A percentile compares a stretch with the other conserved stretches of the same genome.
Evolutionary conservation across 164 flowering plant genomes (phyloP).

Genomic region (Stephania japonica): DNA sequence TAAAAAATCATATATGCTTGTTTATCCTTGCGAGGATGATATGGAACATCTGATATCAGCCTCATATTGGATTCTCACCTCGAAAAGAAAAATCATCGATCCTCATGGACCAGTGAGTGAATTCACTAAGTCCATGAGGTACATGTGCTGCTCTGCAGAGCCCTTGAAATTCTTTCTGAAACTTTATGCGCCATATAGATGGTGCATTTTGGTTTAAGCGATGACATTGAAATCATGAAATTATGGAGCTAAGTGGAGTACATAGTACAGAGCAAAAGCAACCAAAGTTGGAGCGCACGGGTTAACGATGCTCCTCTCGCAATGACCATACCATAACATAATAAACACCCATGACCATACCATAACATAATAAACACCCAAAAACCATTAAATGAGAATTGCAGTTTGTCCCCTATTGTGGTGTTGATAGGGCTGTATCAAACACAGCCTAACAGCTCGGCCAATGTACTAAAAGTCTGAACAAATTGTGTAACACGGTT

Average conservation of each 20-base stretch:
- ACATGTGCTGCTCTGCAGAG: neutral
- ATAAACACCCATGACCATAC: neutral
- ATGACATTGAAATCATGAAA: neutral
- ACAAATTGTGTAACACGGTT: neutral
- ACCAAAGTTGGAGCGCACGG: neutral
- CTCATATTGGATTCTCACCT: neutral
- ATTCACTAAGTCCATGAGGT: neutral
- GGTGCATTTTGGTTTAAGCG: neutral
- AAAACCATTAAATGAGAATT: neutral
- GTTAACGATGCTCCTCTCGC: no score
- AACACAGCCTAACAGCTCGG: slow-evolving; percentile 2
- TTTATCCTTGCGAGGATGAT: neutral
- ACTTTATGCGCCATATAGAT: neutral
- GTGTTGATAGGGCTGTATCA: neutral
- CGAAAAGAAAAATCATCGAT: neutral
- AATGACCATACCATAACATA: neutral
- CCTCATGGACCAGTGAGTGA: neutral
- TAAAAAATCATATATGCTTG: no score
- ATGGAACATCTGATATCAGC: neutral
- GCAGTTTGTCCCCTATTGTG: neutral
- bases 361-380: neutral
- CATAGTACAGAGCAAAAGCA: neutral
- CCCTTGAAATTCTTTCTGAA: neutral
- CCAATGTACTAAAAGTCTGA: slow-evolving; percentile 3
- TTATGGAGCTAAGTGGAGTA: neutral